Percentiles rank a stretch among this genome's conserved stretches.
Evolutionary conservation across 257 asterid species (phyloP).

Genomic region (Capsicum chinense): DNA sequence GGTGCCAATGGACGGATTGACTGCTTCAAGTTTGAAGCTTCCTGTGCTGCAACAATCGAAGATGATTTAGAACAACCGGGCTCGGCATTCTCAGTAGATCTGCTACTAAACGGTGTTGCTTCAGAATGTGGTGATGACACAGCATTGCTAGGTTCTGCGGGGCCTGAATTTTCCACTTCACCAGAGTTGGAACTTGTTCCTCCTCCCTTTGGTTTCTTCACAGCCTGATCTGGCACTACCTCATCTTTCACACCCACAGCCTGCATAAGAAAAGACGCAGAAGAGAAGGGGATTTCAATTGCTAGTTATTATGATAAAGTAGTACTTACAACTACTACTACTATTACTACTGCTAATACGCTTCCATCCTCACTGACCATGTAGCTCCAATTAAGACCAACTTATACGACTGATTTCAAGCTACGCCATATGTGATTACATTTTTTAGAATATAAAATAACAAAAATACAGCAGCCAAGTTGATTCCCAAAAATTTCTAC

Average conservation of each 20-base stretch:
- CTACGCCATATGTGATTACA: background rate
- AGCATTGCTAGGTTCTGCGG: constrained; percentile 33
- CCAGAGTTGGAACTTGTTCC: constrained; percentile 43
- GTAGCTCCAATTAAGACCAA: background rate
- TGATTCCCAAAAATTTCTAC: background rate
- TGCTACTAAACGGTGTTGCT: constrained; percentile 35
- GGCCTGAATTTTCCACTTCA: constrained; percentile 51
- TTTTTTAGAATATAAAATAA: background rate
- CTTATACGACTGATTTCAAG: background rate
- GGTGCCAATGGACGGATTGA: constrained; percentile 64
- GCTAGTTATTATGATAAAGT: background rate
- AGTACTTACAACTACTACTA: background rate
- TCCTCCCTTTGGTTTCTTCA: constrained; percentile 54
- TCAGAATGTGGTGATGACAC: constrained; percentile 48
- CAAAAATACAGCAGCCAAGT: background rate
- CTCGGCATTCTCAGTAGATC: constrained; percentile 46
- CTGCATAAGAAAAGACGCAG: constrained; percentile 50
- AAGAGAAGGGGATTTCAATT: background rate
- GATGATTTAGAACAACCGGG: constrained; percentile 45
- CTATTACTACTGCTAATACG: background rate
- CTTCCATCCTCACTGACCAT: background rate
- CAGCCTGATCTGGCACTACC: constrained; percentile 47
- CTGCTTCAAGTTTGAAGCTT: constrained; percentile 47
- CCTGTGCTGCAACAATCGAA: constrained; percentile 45
- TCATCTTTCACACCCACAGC: constrained; percentile 64